These are phyloP conservation scores for Suillus lakei DNA, from an alignment of 768 basidiomycete genomes.

Conservation along the genomic window DNA sequence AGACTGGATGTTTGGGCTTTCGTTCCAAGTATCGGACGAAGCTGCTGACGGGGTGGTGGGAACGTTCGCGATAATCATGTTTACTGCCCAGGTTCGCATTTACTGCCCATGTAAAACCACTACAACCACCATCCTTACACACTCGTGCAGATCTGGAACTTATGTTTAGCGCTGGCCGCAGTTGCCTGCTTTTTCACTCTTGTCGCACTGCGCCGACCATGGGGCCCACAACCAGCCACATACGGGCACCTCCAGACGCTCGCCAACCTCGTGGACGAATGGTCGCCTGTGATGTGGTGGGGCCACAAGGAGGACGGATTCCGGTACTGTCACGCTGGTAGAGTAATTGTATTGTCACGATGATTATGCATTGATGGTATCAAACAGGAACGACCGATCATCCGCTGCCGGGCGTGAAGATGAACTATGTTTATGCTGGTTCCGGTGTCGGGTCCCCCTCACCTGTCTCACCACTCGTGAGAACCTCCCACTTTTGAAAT, in stretches of 20 bases:
- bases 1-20: slow-evolving; percentile 39
- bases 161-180: slow-evolving; percentile 23
- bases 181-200: slow-evolving; percentile 21
- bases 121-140: neutral
- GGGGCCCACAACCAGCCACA: slow-evolving; percentile 33
- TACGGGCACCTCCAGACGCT: slow-evolving; percentile 40
- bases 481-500: too few species aligned
- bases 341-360: neutral
- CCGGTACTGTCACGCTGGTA: slow-evolving; percentile 24
- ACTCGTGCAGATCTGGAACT: slow-evolving; percentile 28
- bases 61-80: slow-evolving; percentile 33
- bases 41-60: slow-evolving; percentile 20
- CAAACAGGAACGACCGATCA: slow-evolving; percentile 1
- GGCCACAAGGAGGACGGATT: slow-evolving; percentile 23
- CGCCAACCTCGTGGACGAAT: slow-evolving; percentile 39
- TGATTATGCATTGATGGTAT: neutral
- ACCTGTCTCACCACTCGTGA: too few species aligned
- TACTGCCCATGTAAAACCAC: neutral
- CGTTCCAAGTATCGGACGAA: slow-evolving; percentile 27
- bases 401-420: slow-evolving; percentile 3
- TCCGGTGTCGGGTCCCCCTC: neutral
- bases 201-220: slow-evolving; percentile 21
- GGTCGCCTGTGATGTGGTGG: slow-evolving; percentile 38
- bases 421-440: slow-evolving; percentile 1
- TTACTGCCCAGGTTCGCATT: slow-evolving; percentile 28